phyloP scores from a whole-genome alignment of 768 basidiomycete genomes.

The Leccinum boreale region DNA sequence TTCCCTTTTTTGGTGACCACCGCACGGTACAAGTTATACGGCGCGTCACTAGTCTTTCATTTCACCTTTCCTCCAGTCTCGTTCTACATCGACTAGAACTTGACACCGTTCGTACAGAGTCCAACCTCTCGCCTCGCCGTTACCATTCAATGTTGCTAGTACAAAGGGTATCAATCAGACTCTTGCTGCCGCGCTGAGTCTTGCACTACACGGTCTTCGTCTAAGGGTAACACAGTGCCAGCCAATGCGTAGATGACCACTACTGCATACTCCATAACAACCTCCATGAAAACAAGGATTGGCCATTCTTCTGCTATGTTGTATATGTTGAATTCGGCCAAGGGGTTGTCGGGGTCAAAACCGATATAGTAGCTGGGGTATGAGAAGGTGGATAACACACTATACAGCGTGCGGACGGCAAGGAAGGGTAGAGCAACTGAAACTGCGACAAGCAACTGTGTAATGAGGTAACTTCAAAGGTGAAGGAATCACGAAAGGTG shows the following conservation, averaged over 20 bases:
- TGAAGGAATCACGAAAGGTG: not conserved
- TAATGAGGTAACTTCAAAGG: constrained; percentile 1
- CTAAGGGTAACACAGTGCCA: constrained; percentile 26
- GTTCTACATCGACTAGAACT: too few relatives aligned
- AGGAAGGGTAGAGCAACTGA: constrained; percentile 57
- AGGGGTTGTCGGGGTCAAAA: constrained; percentile 2
- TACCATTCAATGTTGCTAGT: constrained; percentile 15
- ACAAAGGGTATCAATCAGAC: constrained; percentile 28
- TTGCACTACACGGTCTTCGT: constrained; percentile 30
- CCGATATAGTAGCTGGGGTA: not conserved
- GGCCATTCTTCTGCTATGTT: constrained; percentile 49
- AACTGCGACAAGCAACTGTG: constrained; percentile 55
- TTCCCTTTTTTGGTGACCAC: too few relatives aligned
- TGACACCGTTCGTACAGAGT: too few relatives aligned
- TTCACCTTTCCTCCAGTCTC: too few relatives aligned
- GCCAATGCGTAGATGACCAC: constrained; percentile 40
- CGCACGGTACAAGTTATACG: too few relatives aligned
- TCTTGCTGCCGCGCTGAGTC: not conserved
- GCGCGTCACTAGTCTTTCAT: too few relatives aligned
- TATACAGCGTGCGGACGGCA: constrained; percentile 45
- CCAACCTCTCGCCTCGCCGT: too few relatives aligned
- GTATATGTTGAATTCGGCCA: constrained; percentile 54
- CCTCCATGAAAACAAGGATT: constrained; percentile 53
- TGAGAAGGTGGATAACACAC: constrained; percentile 56
- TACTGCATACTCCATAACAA: constrained; percentile 57